A percentile compares a stretch with the other conserved stretches of the same genome.
Evolutionary conservation across 1,284 basidiomycete genomes (phyloP).

Genomic region (Abortiporus biennis): DNA sequence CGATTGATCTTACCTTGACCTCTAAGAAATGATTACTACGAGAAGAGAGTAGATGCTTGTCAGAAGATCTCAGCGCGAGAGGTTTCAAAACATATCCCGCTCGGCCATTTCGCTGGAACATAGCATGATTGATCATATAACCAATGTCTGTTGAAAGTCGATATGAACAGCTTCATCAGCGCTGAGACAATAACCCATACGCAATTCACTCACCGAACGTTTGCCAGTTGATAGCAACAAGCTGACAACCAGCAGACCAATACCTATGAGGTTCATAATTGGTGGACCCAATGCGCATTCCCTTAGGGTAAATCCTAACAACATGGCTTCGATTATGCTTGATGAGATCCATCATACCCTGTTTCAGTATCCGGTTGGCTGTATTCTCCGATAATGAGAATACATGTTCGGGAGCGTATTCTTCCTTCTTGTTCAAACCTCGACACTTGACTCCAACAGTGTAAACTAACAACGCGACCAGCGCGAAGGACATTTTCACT

Average conservation of each 20-base stretch:
- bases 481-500: slow-evolving; percentile 65
- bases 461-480: slow-evolving; percentile 84
- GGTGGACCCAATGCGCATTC: slow-evolving; percentile 72
- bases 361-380: slow-evolving; percentile 63
- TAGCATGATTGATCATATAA: slow-evolving; percentile 88
- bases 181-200: neutral
- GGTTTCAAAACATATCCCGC: slow-evolving; percentile 94
- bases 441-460: slow-evolving; percentile 94
- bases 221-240: slow-evolving; percentile 99
- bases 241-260: slow-evolving; percentile 88
- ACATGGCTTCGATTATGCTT: slow-evolving; percentile 87
- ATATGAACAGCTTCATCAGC: neutral
- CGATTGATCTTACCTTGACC: slow-evolving; percentile 42
- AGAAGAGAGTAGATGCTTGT: slow-evolving; percentile 52
- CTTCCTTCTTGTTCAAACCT: slow-evolving; percentile 87
- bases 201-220: slow-evolving; percentile 67
- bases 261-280: slow-evolving; percentile 90
- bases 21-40: slow-evolving; percentile 60
- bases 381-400: slow-evolving; percentile 91
- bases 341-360: slow-evolving; percentile 68
- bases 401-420: slow-evolving; percentile 85
- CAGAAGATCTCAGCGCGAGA: slow-evolving; percentile 60
- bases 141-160: slow-evolving; percentile 56
- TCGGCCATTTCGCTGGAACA: slow-evolving; percentile 87
- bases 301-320: slow-evolving; percentile 88